Base-by-base conservation (phyloP, 257 asterid species). In the Solanum appendiculatum region DNA sequence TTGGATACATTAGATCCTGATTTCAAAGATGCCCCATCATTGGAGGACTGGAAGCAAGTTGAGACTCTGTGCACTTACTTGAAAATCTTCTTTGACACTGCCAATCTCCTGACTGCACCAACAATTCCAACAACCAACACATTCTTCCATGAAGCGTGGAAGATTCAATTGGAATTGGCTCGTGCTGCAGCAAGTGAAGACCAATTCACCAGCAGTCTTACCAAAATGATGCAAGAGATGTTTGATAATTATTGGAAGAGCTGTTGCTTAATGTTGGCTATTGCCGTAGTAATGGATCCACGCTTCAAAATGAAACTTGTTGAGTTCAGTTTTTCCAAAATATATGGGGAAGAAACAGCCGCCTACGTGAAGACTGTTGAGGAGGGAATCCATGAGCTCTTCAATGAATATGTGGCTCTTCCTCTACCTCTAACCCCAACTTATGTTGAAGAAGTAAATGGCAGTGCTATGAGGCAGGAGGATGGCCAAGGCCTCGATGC, bases 81-180 rank as follows among this genome's bases (percentile, higher is more conserved):
- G 91, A 96, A 92, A 74, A 98, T 94, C 68, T 91, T 97, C 21
- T 94, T 95, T 40, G 98, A 95, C 89, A 95, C 98, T 0, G 98
- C 99, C 34, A 92, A 86, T 90, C 92, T 96, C 40, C 90, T 97
- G 78, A 91, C 95, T 7, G 83, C 91, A 4, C 77, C 91, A n/a
- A 82, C 88, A 27, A 86, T 94, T 10, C 95, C 95, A 1, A 97
- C 98, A 6, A 93, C 98, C 25, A 95, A 94, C 90, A 90, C 92
- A 11, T 96, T 97, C 91, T 96, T 96, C 91, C 99, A 96, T 18
- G 99, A 97, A 90, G 98, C 95, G 9, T 97, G 99, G 99, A 97
- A 97, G 93, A 95, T 97, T 86, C 98, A 95, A 89, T 74, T 97
- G 89, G 99, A 97, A 84, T 85, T 96, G 44, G 94, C 97, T 1